Percentiles rank a stretch among this genome's conserved stretches.
Evolutionary conservation across 2,329 filamentous ascomycete genomes (phyloP).

Genomic region (Claviceps citrina): DNA sequence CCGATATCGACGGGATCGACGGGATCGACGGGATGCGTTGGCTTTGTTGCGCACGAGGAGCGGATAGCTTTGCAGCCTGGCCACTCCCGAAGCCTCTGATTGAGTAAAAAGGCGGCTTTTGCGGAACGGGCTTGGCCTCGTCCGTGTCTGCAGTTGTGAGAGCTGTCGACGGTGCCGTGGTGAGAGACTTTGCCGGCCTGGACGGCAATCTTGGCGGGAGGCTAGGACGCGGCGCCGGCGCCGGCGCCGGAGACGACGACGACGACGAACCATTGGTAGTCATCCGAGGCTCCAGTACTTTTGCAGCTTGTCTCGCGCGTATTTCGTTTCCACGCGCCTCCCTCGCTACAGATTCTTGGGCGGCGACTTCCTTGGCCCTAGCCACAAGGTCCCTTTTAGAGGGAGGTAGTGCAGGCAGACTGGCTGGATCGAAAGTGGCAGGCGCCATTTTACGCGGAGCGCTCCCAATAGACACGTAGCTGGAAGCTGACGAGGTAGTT

Average conservation of each 20-base stretch:
- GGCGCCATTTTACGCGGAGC: constrained; percentile 33
- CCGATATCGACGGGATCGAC: constrained; percentile 5
- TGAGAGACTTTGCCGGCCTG: constrained; percentile 24
- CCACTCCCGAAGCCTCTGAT: constrained; percentile 12
- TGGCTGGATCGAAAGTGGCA: constrained; percentile 39
- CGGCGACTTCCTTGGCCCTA: constrained; percentile 18
- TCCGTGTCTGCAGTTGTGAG: constrained; percentile 1
- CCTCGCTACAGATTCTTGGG: constrained; percentile 2
- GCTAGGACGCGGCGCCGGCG: constrained; percentile 20
- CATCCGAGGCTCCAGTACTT: constrained; percentile 4
- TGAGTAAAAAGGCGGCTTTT: constrained; percentile 5
- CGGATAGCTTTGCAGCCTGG: neutral
- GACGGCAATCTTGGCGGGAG: constrained; percentile 37
- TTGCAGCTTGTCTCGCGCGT: constrained; percentile 5
- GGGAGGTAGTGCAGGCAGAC: constrained; percentile 42
- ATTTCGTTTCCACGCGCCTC: constrained; percentile 4
- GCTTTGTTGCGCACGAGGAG: constrained; percentile 1
- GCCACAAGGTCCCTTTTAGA: constrained; percentile 38
- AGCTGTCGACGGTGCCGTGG: constrained; percentile 5
- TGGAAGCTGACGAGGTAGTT: constrained; percentile 31
- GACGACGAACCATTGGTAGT: constrained; percentile 14
- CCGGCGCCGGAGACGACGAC: constrained; percentile 14
- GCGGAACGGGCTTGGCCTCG: constrained; percentile 4
- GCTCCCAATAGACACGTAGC: constrained; percentile 28
- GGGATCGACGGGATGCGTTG: constrained; percentile 3